A percentile compares a stretch with the other conserved stretches of the same genome.
These are phyloP conservation scores for Triticum monococcum DNA, from an alignment of 176 grass and related monocot genomes.

Conservation along the genomic window DNA sequence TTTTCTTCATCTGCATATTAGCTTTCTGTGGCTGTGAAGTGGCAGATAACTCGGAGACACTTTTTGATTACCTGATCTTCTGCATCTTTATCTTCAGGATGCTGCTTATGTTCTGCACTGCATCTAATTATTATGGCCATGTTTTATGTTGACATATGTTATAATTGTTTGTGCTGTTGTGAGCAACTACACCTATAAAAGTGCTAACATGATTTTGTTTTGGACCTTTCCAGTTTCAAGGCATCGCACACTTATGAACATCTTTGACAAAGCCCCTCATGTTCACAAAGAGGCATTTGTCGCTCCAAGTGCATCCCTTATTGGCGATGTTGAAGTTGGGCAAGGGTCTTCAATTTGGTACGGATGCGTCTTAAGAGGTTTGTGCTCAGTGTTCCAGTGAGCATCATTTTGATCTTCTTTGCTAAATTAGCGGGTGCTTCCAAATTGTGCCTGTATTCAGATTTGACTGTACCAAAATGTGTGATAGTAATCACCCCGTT, in stretches of 20 bases:
- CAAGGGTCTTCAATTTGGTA: slow-evolving; percentile 97
- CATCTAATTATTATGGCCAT: slow-evolving; percentile 8
- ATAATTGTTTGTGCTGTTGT: background rate
- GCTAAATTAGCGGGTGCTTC: background rate
- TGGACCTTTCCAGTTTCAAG: slow-evolving; percentile 67
- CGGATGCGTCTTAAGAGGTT: slow-evolving; percentile 89
- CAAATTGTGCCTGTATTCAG: background rate
- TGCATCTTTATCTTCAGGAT: background rate
- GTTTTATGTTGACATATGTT: background rate
- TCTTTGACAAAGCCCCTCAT: slow-evolving; percentile 76
- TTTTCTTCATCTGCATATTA: background rate
- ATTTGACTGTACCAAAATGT: slow-evolving; percentile 5
- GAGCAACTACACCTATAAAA: background rate
- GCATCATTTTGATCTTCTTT: slow-evolving; percentile 18
- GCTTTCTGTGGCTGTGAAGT: background rate
- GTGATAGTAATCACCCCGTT: background rate
- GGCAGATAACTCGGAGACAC: background rate
- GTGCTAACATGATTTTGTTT: slow-evolving; percentile 29
- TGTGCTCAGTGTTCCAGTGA: slow-evolving; percentile 9
- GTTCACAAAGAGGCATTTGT: slow-evolving; percentile 93
- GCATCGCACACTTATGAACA: slow-evolving; percentile 87
- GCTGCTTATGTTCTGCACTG: slow-evolving; percentile 5
- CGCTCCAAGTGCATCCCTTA: slow-evolving; percentile 93
- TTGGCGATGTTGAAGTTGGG: slow-evolving; percentile 86
- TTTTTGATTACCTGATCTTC: slow-evolving; percentile 1